phyloP scores from a whole-genome alignment of 768 basidiomycete species.

The Collybia mongolica region DNA sequence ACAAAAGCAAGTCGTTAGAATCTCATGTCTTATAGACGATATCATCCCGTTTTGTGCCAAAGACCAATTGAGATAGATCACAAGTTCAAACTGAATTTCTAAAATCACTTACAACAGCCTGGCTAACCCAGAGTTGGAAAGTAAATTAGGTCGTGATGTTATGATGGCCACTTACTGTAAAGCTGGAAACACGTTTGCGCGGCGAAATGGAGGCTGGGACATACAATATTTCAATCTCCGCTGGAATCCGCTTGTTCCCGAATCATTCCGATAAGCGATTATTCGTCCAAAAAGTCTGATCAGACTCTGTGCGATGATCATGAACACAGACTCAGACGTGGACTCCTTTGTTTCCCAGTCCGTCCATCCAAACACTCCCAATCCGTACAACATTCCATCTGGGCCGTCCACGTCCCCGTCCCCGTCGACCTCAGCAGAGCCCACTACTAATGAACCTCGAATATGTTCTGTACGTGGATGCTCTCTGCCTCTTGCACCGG shows the following conservation, averaged over 20 bases:
- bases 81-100: too few species aligned
- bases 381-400: not conserved
- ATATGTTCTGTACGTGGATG: conserved; percentile 49
- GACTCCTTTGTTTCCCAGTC: conserved; percentile 5
- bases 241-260: not conserved
- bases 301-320: conserved; percentile 6
- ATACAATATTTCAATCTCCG: not conserved
- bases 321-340: not conserved
- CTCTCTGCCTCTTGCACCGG: conserved; percentile 25
- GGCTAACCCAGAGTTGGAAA: too few species aligned
- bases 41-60: too few species aligned
- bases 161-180: too few species aligned
- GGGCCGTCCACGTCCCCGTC: not conserved
- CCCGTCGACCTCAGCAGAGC: not conserved
- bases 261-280: not conserved
- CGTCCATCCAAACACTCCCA: not conserved
- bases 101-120: too few species aligned
- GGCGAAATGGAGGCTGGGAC: too few species aligned
- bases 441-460: not conserved
- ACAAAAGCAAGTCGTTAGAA: too few species aligned
- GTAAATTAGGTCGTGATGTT: too few species aligned
- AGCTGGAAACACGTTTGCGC: too few species aligned
- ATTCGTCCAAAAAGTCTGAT: not conserved
- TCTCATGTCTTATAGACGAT: too few species aligned
- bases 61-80: too few species aligned